Conservation (phyloP, 2,329 filamentous ascomycete genomes). For the Rutstroemia sp. region DNA sequence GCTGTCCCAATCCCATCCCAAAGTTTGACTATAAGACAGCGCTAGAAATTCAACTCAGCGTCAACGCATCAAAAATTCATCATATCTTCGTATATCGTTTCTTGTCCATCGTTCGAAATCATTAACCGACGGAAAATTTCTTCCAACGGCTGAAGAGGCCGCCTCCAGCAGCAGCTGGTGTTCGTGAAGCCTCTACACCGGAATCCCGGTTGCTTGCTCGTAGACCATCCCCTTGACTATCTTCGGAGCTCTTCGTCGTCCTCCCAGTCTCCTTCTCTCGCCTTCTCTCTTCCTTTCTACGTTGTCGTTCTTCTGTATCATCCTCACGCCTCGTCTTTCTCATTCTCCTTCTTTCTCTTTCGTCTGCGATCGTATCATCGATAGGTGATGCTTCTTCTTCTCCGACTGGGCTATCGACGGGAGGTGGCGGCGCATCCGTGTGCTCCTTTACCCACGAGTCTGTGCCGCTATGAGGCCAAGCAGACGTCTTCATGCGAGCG, state of each 20-base stretch:
- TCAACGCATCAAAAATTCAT: neutral
- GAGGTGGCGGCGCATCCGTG: slow-evolving; percentile 53
- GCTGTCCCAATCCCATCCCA: neutral
- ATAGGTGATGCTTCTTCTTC: slow-evolving; percentile 19
- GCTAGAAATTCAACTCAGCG: neutral
- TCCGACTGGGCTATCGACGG: slow-evolving; percentile 29
- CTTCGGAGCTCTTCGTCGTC: slow-evolving; percentile 24
- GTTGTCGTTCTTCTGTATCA: slow-evolving; percentile 24
- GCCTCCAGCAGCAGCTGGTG: slow-evolving; percentile 56
- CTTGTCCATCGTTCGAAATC: neutral
- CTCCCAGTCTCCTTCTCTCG: slow-evolving; percentile 19
- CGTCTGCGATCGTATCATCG: slow-evolving; percentile 22
- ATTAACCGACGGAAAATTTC: slow-evolving; percentile 23
- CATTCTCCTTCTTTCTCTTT: slow-evolving; percentile 20
- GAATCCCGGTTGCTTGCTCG: slow-evolving; percentile 23
- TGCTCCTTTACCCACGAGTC: slow-evolving; percentile 61
- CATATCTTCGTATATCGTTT: slow-evolving; percentile 9
- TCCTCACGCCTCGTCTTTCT: slow-evolving; percentile 22
- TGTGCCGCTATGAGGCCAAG: slow-evolving; percentile 57
- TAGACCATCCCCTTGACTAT: slow-evolving; percentile 26
- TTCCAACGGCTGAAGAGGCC: slow-evolving; percentile 40
- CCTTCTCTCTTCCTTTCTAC: slow-evolving; percentile 24
- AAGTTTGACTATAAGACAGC: slow-evolving; percentile 3
- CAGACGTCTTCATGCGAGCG: slow-evolving; percentile 28
- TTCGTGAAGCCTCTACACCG: slow-evolving; percentile 41